Conservation (phyloP, 2,329 filamentous ascomycete genomes). For the Aspergillus neotritici region DNA sequence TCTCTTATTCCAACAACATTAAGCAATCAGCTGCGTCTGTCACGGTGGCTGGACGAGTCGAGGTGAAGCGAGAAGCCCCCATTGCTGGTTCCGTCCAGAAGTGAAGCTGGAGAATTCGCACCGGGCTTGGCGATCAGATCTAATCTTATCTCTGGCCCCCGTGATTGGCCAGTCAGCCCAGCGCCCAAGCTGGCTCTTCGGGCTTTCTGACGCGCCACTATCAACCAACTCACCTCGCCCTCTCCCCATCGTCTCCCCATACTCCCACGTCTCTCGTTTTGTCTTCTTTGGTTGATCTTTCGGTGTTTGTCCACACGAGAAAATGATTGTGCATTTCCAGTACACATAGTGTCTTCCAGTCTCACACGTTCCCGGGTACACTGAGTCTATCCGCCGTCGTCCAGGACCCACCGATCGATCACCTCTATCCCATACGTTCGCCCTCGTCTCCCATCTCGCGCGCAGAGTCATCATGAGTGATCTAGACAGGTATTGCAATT, state of each 20-base stretch:
- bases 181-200: no score
- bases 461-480: slow-evolving; percentile 66
- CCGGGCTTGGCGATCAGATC: slow-evolving; percentile 30
- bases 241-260: slow-evolving; percentile 4
- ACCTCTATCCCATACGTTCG: slow-evolving; percentile 6
- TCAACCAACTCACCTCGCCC: slow-evolving; percentile 5
- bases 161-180: slow-evolving; percentile 22
- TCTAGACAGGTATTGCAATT: slow-evolving; percentile 67
- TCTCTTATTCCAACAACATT: no score
- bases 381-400: not conserved
- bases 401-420: slow-evolving; percentile 5
- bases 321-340: slow-evolving; percentile 15
- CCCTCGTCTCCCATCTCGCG: slow-evolving; percentile 6
- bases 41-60: not conserved
- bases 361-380: slow-evolving; percentile 7
- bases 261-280: not conserved
- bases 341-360: slow-evolving; percentile 16
- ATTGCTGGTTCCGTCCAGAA: not conserved
- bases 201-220: not conserved
- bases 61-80: not conserved
- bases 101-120: slow-evolving; percentile 16
- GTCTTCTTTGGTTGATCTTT: slow-evolving; percentile 3
- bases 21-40: no score
- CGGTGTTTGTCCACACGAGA: slow-evolving; percentile 7
- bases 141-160: slow-evolving; percentile 34